Percentiles rank a stretch among this genome's conserved stretches.
Evolutionary conservation across 169 alveolate genomes (phyloP).

Genomic region (Eimeria sp.): DNA sequence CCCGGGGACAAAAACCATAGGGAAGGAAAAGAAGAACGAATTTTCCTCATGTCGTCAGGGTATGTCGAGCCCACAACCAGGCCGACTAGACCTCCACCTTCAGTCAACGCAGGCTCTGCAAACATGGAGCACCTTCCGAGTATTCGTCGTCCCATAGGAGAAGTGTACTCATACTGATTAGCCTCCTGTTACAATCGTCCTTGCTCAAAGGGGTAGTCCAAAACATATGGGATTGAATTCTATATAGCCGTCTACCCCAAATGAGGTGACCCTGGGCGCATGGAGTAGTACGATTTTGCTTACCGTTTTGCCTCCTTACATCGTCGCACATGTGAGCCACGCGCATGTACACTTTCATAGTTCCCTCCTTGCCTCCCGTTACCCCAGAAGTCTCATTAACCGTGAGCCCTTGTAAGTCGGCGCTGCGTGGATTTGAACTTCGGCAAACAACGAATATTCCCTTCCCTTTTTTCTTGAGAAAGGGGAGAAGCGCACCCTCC

Average conservation of each 20-base stretch:
- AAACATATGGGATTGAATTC: neutral
- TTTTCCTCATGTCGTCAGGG: conserved; percentile 83
- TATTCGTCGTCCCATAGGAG: neutral
- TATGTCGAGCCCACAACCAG: conserved; percentile 87
- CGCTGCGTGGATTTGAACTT: conserved; percentile 85
- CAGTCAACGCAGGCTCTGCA: conserved; percentile 42
- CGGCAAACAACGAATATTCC: conserved; percentile 86
- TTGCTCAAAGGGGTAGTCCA: neutral
- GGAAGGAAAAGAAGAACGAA: conserved; percentile 81
- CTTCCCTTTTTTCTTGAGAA: conserved; percentile 74
- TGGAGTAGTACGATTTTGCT: neutral
- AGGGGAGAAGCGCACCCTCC: conserved; percentile 84
- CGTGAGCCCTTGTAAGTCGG: conserved; percentile 83
- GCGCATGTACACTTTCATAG: conserved; percentile 57
- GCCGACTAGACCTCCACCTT: conserved; percentile 80
- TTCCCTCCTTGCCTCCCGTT: neutral
- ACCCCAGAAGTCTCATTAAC: neutral
- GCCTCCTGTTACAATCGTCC: neutral
- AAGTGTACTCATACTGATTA: neutral
- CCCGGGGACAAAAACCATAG: conserved; percentile 88
- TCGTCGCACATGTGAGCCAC: conserved; percentile 80
- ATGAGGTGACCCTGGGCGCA: neutral
- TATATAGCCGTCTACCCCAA: neutral
- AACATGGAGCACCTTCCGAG: neutral
- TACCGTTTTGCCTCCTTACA: neutral